phyloP scores from a whole-genome alignment of 495 filamentous ascomycete genomes.

The Lindgomyces ingoldianus region DNA sequence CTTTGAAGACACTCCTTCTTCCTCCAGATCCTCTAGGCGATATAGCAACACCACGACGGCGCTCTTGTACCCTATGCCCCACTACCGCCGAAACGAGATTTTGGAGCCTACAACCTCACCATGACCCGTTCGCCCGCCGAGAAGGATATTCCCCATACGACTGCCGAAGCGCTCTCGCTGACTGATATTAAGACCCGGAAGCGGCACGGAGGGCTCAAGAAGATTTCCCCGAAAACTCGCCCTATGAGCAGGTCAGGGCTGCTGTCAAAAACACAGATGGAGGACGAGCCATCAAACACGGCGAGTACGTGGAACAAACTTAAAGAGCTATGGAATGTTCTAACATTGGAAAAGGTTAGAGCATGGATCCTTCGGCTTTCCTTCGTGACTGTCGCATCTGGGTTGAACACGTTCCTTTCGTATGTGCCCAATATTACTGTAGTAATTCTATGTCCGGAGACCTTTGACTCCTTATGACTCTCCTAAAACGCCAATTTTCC shows the following conservation, averaged over 20 bases:
- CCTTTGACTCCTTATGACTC: too few species aligned
- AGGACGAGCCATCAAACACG: slow-evolving; percentile 66
- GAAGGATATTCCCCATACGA: not conserved
- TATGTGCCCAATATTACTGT: too few species aligned
- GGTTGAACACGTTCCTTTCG: slow-evolving; percentile 35
- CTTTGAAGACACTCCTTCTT: too few species aligned
- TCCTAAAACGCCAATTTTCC: too few species aligned
- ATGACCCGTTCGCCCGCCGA: slow-evolving; percentile 4
- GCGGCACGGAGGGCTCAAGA: slow-evolving; percentile 50
- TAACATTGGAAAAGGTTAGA: too few species aligned
- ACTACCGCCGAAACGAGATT: not conserved
- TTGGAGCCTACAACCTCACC: too few species aligned
- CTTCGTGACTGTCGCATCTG: slow-evolving; percentile 39
- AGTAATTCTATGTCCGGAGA: too few species aligned
- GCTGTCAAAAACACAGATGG: slow-evolving; percentile 52
- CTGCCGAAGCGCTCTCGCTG: slow-evolving; percentile 17
- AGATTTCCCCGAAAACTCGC: slow-evolving; percentile 65
- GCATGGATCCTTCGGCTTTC: slow-evolving; percentile 72
- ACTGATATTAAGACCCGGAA: slow-evolving; percentile 57
- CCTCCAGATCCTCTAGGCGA: too few species aligned
- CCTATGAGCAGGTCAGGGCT: slow-evolving; percentile 68
- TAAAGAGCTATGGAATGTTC: too few species aligned
- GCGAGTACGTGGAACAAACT: too few species aligned
- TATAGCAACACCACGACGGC: too few species aligned
- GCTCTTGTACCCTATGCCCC: not conserved